A percentile compares a stretch with the other conserved stretches of the same genome.
These are phyloP conservation scores for Umbelopsis vinacea DNA, from an alignment of 192 early-diverging fungal species.

Conservation along the genomic window DNA sequence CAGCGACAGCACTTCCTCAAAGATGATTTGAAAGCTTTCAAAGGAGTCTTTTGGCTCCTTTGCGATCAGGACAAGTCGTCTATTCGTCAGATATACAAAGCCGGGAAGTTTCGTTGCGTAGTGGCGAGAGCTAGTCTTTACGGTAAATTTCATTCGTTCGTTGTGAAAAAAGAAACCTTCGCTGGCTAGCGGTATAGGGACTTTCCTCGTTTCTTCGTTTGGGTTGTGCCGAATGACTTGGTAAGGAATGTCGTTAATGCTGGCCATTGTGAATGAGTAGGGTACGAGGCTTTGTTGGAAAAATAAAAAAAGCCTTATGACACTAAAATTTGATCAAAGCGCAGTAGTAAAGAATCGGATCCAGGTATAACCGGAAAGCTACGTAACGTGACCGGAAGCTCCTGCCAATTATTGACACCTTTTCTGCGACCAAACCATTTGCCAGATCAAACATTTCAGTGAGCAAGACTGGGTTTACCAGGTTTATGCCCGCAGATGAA, in stretches of 20 bases:
- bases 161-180: constrained; percentile 21
- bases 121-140: background rate
- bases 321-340: too few species aligned
- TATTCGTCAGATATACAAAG: constrained; percentile 9
- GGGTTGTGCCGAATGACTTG: background rate
- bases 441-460: too few species aligned
- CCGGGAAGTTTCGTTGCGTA: background rate
- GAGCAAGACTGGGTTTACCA: too few species aligned
- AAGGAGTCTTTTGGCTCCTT: background rate
- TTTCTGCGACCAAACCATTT: too few species aligned
- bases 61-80: constrained; percentile 2
- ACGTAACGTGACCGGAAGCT: too few species aligned
- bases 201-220: background rate
- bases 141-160: background rate
- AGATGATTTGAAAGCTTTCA: constrained; percentile 4
- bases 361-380: too few species aligned
- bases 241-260: background rate
- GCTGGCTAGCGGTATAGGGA: background rate
- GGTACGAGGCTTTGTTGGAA: too few species aligned
- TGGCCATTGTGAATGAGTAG: background rate
- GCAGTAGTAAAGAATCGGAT: too few species aligned
- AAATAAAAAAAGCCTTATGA: too few species aligned
- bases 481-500: too few species aligned
- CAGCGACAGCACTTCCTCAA: background rate
- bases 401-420: too few species aligned